These are phyloP conservation scores for Clathrospora elynae DNA, from an alignment of 2,329 filamentous ascomycete genomes.

Conservation along the genomic window DNA sequence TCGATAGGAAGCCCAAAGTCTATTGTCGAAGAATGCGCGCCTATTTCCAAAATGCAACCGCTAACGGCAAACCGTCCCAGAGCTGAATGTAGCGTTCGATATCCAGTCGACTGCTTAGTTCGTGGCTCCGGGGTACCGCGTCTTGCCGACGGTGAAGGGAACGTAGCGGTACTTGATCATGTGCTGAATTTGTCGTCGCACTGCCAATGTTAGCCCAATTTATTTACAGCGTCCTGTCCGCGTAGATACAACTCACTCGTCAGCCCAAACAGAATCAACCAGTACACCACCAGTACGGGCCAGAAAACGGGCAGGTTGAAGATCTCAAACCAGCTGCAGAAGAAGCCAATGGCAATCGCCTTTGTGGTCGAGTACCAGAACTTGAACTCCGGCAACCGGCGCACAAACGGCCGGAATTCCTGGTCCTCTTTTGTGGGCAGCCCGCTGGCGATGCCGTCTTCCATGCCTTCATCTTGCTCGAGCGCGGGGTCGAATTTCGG, in stretches of 20 bases:
- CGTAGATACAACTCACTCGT: constrained; percentile 74
- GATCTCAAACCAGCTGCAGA: constrained; percentile 89
- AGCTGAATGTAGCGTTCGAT: constrained; percentile 1
- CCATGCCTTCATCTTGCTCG: constrained; percentile 93
- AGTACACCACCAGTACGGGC: constrained; percentile 98
- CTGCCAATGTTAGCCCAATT: constrained; percentile 52
- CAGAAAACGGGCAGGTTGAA: constrained; percentile 99
- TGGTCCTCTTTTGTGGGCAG: constrained; percentile 96
- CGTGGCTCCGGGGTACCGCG: constrained; percentile 40
- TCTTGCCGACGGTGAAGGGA: constrained; percentile 88
- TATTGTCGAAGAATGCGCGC: constrained; percentile 30
- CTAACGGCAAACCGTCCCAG: constrained; percentile 11
- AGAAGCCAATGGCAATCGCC: constrained; percentile 79
- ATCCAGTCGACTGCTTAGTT: constrained; percentile 24
- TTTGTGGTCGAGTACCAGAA: constrained; percentile 98
- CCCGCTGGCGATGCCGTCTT: constrained; percentile 77
- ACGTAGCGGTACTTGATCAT: constrained; percentile 99
- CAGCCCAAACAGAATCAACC: constrained; percentile 93
- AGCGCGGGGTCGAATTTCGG: constrained; percentile 99
- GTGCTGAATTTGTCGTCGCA: constrained; percentile 99
- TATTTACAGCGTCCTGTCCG: no score
- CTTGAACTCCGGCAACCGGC: constrained; percentile 97
- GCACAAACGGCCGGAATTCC: constrained; percentile 96
- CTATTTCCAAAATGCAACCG: constrained; percentile 22
- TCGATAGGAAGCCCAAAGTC: constrained; percentile 23